Base-by-base conservation (phyloP, 2,329 filamentous ascomycete species). In the Sporothrix sp. region DNA sequence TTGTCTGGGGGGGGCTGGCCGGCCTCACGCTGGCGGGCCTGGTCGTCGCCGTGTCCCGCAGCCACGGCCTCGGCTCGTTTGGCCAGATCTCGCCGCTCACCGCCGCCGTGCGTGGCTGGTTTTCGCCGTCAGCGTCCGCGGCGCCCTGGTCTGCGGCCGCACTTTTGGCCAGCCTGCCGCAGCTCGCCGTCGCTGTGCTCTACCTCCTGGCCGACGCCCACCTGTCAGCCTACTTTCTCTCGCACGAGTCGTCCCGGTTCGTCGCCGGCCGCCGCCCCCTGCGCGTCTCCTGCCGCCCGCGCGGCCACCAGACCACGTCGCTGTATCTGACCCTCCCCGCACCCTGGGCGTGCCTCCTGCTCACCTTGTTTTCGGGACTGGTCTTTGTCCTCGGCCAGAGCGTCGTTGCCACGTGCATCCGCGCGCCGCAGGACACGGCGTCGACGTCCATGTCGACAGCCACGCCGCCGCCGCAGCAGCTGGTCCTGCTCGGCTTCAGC, bases 251-350 rank as follows among this genome's bases (percentile, higher is more conserved):
- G 40, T 66, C 70, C 3, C 67, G 67, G 48, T 75, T 36, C 6
- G 28, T 37, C 4, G 40, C 40, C 6, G 18, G 23, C 16, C 51
- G 68, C 69, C 3, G 51, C 5, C 57, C 62, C 35, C 65, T 78
- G 23, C 71, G 75, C 28, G 68, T 78, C 28, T 72, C 70, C 1
- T 65, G 67, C 11, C 58, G 62, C 40, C 67, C 71, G 0, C 60
- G 63, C 33, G 74, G 74, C 46, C 58, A 59, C 30, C 75, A 78
- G 62, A 68, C 62, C 0, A 67, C 69, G 1, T 72, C 70, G 7
- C 64, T 76, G 0, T 74, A 69, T 58, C 65, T 78, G 13, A 76
- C 75, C 0, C 64, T 78, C 1, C 75, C 75, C 1, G 66, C 69
- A 2, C 66, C 68, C 2, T 61, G 67, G 10, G 74, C 70, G 14